phyloP scores from a whole-genome alignment of 208 protist genomes.

The Trichomonas tenax region DNA sequence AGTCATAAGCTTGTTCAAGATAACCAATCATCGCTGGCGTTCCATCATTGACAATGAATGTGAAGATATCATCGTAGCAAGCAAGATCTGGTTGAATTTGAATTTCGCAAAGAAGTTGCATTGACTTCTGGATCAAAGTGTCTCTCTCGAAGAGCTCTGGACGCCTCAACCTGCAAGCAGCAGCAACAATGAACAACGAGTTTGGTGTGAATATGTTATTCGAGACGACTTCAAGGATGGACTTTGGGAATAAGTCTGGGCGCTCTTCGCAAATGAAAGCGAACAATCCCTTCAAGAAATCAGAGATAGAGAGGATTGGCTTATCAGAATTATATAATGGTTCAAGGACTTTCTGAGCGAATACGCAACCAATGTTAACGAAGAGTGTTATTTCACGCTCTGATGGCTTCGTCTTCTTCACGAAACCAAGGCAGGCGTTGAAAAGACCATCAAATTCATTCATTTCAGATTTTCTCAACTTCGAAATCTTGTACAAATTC shows the following conservation, averaged over 20 bases:
- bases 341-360: background rate
- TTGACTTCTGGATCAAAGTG: background rate
- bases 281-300: background rate
- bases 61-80: background rate
- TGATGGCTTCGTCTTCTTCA: background rate
- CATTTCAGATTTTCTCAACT: background rate
- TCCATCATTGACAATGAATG: background rate
- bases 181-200: background rate
- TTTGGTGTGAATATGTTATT: background rate
- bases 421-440: background rate
- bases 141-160: background rate
- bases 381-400: background rate
- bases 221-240: background rate
- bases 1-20: background rate
- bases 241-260: background rate
- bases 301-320: background rate
- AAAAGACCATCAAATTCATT: background rate
- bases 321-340: background rate
- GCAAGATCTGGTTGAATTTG: background rate
- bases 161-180: background rate
- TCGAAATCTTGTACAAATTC: background rate
- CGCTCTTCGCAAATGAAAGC: background rate
- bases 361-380: background rate
- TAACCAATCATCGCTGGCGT: background rate
- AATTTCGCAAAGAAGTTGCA: background rate